These are phyloP conservation scores for Candida mattraensis DNA, from an alignment of 805 yeast genomes.

Conservation along the genomic window DNA sequence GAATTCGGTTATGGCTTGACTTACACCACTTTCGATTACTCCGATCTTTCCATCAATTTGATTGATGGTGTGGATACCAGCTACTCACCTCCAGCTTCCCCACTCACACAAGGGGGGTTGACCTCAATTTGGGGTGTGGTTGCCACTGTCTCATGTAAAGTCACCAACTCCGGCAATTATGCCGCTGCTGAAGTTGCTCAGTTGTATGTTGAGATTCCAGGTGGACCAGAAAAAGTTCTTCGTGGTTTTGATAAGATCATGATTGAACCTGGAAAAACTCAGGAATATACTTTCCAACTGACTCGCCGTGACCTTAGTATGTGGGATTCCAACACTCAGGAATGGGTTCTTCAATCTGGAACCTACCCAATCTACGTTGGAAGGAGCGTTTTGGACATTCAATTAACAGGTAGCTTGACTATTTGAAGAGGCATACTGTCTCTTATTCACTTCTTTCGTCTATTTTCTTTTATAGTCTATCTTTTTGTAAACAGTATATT, in stretches of 20 bases:
- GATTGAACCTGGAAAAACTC: slow-evolving; percentile 35
- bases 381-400: slow-evolving; percentile 19
- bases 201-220: slow-evolving; percentile 43
- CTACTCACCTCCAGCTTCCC: slow-evolving; percentile 2
- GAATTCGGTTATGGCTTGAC: slow-evolving; percentile 66
- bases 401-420: slow-evolving; percentile 13
- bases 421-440: no score
- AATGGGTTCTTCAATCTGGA: slow-evolving; percentile 47
- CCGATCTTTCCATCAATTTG: no score
- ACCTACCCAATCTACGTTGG: slow-evolving; percentile 41
- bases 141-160: slow-evolving; percentile 38
- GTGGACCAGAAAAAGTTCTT: slow-evolving; percentile 41
- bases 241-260: slow-evolving; percentile 45
- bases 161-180: slow-evolving; percentile 39
- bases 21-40: slow-evolving; percentile 44
- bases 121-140: slow-evolving; percentile 38
- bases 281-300: slow-evolving; percentile 35
- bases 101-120: slow-evolving; percentile 3
- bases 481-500: no score
- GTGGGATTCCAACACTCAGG: slow-evolving; percentile 44
- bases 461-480: no score
- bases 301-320: slow-evolving; percentile 42
- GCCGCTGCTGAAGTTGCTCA: slow-evolving; percentile 46
- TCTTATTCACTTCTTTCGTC: no score
- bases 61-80: no score